Evolutionary conservation across 2,329 filamentous ascomycete genomes (phyloP), one percentile per base, ranked within the genome.

Genomic region (Septoria petroselini): DNA sequence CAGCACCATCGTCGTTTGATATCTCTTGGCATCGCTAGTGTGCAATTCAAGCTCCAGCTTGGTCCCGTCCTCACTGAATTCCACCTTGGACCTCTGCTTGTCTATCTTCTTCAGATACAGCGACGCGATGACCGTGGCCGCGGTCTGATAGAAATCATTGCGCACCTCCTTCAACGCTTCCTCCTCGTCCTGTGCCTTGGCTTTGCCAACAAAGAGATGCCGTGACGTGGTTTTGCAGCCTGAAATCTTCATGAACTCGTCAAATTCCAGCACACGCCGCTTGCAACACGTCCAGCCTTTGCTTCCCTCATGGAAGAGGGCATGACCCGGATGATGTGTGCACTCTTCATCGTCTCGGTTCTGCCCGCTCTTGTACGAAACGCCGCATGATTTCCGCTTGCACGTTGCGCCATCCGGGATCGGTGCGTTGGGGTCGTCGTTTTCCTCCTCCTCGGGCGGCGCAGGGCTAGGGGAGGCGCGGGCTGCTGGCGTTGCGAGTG

Each of bases 221-320:
- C 80, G 77, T 35, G 77, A 75, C 71, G 91, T 93, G 35, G 85
- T 90, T 68, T 83, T 83, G 73, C 93, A 98, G 1, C 93, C 93
- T 62, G 87, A 83, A 52, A 98, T 91, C 71, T 88, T 93, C 84
- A 98, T 84, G 72, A 98, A 98, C 70, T 97, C 86, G 68, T 98
- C 91, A 70, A 98, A 98, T 67, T 98, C 93, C 52, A 98, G 74
- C 50, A 98, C 93, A 30, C 90, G 81, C 62, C 89, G 79, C 80
- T 97, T 97, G 43, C 93, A 98, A 76, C 93, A 98, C 52, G 84
- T 90, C 78, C 93, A 98, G 1, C 93, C 93, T 75, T 98, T 98
- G 73, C 88, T 95, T 29, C 93, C 93, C 74, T 98, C 93, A 69
- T 98, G 93, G 73, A 98, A 98, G 59, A 98, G 85, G 18, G 93